Evolutionary conservation across 2,329 filamentous ascomycete genomes (phyloP).

Genomic region (Fusarium newnesense): DNA sequence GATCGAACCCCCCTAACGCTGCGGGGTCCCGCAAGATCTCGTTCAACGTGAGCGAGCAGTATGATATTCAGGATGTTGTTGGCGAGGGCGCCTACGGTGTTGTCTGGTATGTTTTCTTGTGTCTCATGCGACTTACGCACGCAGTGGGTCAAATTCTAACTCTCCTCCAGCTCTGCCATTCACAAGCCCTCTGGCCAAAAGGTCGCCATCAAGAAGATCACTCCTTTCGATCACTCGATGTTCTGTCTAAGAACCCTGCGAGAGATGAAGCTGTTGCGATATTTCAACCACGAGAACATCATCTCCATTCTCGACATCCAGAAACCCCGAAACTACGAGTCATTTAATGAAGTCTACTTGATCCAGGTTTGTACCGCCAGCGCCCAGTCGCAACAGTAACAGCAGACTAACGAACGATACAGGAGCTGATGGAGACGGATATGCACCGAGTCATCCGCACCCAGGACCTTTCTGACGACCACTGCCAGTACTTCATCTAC

Average conservation of each 20-base stretch:
- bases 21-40: slow-evolving; percentile 90
- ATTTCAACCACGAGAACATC: slow-evolving; percentile 99
- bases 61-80: slow-evolving; percentile 99
- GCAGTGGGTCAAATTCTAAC: neutral
- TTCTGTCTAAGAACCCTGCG: slow-evolving; percentile 95
- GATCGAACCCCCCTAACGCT: slow-evolving; percentile 65
- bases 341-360: slow-evolving; percentile 97
- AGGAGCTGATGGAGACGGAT: slow-evolving; percentile 99
- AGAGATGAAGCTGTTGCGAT: slow-evolving; percentile 98
- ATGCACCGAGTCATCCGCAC: slow-evolving; percentile 99
- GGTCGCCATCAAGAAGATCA: slow-evolving; percentile 99
- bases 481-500: slow-evolving; percentile 99
- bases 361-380: slow-evolving; percentile 77
- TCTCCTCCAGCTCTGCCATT: slow-evolving; percentile 79
- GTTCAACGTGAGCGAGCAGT: slow-evolving; percentile 99
- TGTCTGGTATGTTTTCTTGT: slow-evolving; percentile 77
- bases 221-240: slow-evolving; percentile 98
- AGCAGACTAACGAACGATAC: slow-evolving; percentile 19
- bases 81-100: slow-evolving; percentile 98
- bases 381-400: neutral
- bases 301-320: slow-evolving; percentile 99
- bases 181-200: slow-evolving; percentile 99
- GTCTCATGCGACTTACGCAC: neutral
- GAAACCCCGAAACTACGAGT: slow-evolving; percentile 95
- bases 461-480: slow-evolving; percentile 97